Evolutionary conservation across 768 basidiomycete genomes (phyloP).

Genomic region (Boletus sp.): DNA sequence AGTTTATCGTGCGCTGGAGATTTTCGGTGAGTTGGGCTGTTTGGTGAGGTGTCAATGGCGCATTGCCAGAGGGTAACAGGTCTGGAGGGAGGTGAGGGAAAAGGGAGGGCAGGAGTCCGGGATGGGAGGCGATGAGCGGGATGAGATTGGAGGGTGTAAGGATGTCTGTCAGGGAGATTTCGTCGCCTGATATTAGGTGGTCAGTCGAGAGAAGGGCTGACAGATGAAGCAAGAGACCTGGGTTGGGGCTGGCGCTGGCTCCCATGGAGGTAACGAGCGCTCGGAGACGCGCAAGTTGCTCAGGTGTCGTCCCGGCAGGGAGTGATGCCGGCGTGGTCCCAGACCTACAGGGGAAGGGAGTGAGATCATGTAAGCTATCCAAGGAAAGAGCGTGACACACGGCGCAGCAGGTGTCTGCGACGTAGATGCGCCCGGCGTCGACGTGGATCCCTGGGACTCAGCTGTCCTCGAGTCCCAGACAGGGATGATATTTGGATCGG

Average conservation of each 20-base stretch:
- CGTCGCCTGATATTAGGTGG: slow-evolving; percentile 28
- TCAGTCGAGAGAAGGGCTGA: background rate
- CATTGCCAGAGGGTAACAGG: slow-evolving; percentile 70
- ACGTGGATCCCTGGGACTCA: slow-evolving; percentile 46
- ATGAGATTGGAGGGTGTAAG: slow-evolving; percentile 69
- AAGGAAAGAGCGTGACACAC: slow-evolving; percentile 12
- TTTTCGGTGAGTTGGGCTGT: slow-evolving; percentile 41
- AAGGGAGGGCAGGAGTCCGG: slow-evolving; percentile 62
- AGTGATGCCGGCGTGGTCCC: slow-evolving; percentile 4
- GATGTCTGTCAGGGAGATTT: slow-evolving; percentile 70
- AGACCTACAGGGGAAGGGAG: slow-evolving; percentile 2
- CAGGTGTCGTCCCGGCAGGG: slow-evolving; percentile 41
- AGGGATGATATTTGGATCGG: slow-evolving; percentile 59
- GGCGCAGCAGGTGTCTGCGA: slow-evolving; percentile 32
- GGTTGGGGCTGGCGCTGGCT: slow-evolving; percentile 24
- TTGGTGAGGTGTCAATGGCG: slow-evolving; percentile 22
- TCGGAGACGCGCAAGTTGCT: slow-evolving; percentile 63
- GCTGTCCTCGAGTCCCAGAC: slow-evolving; percentile 49
- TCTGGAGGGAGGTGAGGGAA: slow-evolving; percentile 76
- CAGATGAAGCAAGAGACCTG: slow-evolving; percentile 9
- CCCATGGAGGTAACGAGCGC: slow-evolving; percentile 49
- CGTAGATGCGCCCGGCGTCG: slow-evolving; percentile 32
- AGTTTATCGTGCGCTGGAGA: slow-evolving; percentile 71
- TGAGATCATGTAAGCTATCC: background rate
- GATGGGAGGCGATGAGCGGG: slow-evolving; percentile 68